A percentile compares a stretch with the other conserved stretches of the same genome.
Conservation (phyloP, 2,329 filamentous ascomycete species). For the Beauveria pseudobassiana region DNA sequence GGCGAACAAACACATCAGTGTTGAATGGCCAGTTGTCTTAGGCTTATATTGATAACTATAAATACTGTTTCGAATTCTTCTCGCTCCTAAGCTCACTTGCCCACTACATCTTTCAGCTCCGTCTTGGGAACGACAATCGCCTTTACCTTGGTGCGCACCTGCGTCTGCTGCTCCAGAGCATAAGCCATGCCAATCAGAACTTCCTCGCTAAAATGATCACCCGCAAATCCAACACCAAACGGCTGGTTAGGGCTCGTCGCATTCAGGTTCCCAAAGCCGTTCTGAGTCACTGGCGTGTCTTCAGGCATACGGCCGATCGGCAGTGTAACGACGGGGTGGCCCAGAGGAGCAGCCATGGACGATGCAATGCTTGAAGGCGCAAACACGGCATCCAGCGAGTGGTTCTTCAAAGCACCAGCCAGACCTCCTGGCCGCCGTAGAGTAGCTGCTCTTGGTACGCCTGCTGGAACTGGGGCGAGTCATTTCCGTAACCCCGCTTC, state of each 20-base stretch:
- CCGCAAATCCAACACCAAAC: constrained; percentile 59
- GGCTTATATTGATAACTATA: neutral
- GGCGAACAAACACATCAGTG: too few species aligned
- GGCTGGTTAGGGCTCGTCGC: constrained; percentile 44
- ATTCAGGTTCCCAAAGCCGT: constrained; percentile 42
- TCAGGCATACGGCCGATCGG: constrained; percentile 52
- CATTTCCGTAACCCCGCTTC: constrained; percentile 46
- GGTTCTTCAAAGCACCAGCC: constrained; percentile 45
- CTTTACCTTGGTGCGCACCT: constrained; percentile 19
- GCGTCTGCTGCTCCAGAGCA: constrained; percentile 57
- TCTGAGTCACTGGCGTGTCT: constrained; percentile 37
- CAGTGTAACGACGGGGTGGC: constrained; percentile 52
- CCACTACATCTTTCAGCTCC: constrained; percentile 22
- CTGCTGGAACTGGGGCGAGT: constrained; percentile 46
- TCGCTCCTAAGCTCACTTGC: neutral
- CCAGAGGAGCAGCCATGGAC: constrained; percentile 46
- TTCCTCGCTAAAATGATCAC: constrained; percentile 50
- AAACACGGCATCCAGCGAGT: constrained; percentile 51
- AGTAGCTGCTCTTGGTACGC: constrained; percentile 46
- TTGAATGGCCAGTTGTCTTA: neutral
- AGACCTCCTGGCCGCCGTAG: constrained; percentile 47
- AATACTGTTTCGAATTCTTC: neutral
- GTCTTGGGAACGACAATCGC: constrained; percentile 25
- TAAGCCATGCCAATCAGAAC: constrained; percentile 57
- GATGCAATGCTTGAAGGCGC: constrained; percentile 38